A percentile compares a stretch with the other conserved stretches of the same genome.
These are phyloP conservation scores for Suillus lakei DNA, from an alignment of 768 basidiomycete genomes.

Conservation along the genomic window DNA sequence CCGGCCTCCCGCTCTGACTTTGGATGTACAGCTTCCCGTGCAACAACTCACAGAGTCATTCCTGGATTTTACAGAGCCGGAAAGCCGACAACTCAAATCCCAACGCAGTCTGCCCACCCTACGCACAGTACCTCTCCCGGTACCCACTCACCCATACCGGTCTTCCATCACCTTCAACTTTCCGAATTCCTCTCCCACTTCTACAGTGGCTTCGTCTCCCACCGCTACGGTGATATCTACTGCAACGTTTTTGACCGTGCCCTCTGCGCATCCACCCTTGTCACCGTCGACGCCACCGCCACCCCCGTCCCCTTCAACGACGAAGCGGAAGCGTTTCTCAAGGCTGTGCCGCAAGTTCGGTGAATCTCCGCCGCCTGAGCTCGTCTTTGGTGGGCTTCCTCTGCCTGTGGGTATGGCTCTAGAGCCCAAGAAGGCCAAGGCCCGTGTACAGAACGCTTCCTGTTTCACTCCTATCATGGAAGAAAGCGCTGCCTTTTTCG, in stretches of 20 bases:
- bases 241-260: not conserved
- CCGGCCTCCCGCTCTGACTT: not conserved
- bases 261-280: conserved; percentile 4
- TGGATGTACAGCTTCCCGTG: not conserved
- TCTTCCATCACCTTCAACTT: not conserved
- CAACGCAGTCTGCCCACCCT: not conserved
- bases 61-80: not conserved
- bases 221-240: not conserved
- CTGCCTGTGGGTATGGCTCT: too few relatives aligned
- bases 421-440: conserved; percentile 1
- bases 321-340: conserved; percentile 32
- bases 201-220: not conserved
- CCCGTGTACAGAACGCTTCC: not conserved
- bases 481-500: not conserved
- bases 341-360: conserved; percentile 42
- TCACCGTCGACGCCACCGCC: conserved; percentile 21
- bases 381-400: conserved; percentile 15
- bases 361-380: conserved; percentile 32
- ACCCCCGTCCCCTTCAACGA: conserved; percentile 33
- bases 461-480: not conserved
- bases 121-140: not conserved
- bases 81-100: not conserved
- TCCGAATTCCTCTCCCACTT: not conserved
- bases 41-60: not conserved
- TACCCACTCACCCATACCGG: not conserved